phyloP scores from a whole-genome alignment of 2,329 filamentous ascomycete species.

The Aspergillus hortae region DNA sequence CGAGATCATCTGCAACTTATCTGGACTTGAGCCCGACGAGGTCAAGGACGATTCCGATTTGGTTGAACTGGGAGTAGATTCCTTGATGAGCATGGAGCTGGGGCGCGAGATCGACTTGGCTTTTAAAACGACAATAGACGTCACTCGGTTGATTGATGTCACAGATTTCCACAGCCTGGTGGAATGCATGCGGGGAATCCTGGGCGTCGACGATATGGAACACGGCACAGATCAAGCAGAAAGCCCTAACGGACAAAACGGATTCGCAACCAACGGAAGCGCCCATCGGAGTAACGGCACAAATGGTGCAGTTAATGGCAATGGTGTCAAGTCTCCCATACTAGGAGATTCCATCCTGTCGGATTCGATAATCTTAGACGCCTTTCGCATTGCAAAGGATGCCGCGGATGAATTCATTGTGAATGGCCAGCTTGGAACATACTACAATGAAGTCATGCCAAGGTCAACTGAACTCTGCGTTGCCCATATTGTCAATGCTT shows the following conservation, averaged over 20 bases:
- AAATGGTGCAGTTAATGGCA: too few species aligned
- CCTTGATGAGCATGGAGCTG: slow-evolving; percentile 49
- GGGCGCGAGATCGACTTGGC: slow-evolving; percentile 36
- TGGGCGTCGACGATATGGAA: slow-evolving; percentile 2
- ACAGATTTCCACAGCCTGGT: slow-evolving; percentile 25
- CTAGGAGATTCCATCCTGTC: too few species aligned
- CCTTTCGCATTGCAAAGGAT: too few species aligned
- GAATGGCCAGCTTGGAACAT: slow-evolving; percentile 11
- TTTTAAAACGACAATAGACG: slow-evolving; percentile 31
- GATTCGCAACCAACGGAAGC: too few species aligned
- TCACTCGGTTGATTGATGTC: slow-evolving; percentile 24
- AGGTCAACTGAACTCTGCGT: slow-evolving; percentile 17
- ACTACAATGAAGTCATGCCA: slow-evolving; percentile 23
- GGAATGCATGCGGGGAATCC: slow-evolving; percentile 14
- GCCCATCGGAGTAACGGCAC: too few species aligned
- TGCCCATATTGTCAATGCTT: slow-evolving; percentile 27
- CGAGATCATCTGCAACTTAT: slow-evolving; percentile 9
- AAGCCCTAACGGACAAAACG: too few species aligned
- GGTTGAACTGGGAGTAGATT: slow-evolving; percentile 47
- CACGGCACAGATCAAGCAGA: too few species aligned
- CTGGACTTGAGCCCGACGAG: slow-evolving; percentile 36
- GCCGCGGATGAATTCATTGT: slow-evolving; percentile 20
- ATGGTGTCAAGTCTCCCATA: too few species aligned
- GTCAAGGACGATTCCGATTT: slow-evolving; percentile 36
- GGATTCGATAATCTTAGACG: too few species aligned